phyloP scores from a whole-genome alignment of 129 eudicot species.

The Flaveria ramosissima region DNA sequence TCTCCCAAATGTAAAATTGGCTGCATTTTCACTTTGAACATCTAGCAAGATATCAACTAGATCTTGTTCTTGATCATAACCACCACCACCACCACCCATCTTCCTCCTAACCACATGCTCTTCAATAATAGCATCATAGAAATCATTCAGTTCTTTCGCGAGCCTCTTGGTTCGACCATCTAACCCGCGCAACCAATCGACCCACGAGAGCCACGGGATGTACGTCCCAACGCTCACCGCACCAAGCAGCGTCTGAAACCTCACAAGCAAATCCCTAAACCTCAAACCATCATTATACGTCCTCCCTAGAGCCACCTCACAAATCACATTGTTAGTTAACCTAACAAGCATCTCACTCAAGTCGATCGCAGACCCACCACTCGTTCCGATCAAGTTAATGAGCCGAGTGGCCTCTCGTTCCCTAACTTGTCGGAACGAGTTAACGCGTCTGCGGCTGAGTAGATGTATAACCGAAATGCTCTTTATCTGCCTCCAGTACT shows the following conservation, averaged over 20 bases:
- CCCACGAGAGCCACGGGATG: constrained; percentile 46
- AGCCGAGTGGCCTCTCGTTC: constrained; percentile 33
- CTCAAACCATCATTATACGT: constrained; percentile 21
- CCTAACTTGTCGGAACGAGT: constrained; percentile 28
- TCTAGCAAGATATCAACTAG: constrained; percentile 49
- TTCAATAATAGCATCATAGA: constrained; percentile 37
- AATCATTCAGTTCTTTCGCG: constrained; percentile 26
- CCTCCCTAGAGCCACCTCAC: constrained; percentile 43
- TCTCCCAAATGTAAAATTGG: constrained; percentile 28
- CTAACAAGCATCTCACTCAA: constrained; percentile 30
- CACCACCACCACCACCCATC: background rate
- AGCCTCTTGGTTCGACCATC: constrained; percentile 7
- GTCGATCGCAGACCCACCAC: constrained; percentile 16
- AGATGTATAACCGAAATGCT: constrained; percentile 34
- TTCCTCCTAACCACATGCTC: constrained; percentile 31
- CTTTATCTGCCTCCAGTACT: constrained; percentile 45
- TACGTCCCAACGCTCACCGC: constrained; percentile 30
- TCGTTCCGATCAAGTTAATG: constrained; percentile 24
- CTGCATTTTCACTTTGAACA: constrained; percentile 24
- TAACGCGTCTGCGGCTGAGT: constrained; percentile 35
- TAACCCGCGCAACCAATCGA: constrained; percentile 28
- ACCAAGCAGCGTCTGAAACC: constrained; percentile 26
- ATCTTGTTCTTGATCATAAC: constrained; percentile 24
- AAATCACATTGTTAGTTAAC: constrained; percentile 34
- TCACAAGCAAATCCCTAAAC: constrained; percentile 27